Percentiles rank a stretch among this genome's conserved stretches.
Conservation (phyloP, 1,139 yeast species). For the Kurtzmaniella natalensis region DNA sequence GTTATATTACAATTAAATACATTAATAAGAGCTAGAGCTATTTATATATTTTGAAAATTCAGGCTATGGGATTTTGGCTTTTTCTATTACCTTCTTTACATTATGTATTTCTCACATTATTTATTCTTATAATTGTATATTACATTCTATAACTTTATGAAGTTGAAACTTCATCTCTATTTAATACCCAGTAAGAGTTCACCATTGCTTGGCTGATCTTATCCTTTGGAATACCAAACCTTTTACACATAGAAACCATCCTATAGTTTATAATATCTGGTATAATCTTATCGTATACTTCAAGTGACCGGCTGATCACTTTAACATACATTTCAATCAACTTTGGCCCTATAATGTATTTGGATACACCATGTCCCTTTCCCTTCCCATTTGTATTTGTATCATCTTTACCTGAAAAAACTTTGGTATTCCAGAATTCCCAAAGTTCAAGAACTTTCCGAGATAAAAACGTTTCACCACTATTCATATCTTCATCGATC, state of each 20-base stretch:
- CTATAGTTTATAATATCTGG: constrained; percentile 30
- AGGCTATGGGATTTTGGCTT: too few relatives aligned
- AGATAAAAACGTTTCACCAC: constrained; percentile 28
- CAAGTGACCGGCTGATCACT: constrained; percentile 28
- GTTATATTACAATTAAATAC: too few relatives aligned
- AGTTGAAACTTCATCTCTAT: constrained; percentile 10
- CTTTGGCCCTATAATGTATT: constrained; percentile 12
- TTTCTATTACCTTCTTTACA: too few relatives aligned
- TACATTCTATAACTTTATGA: too few relatives aligned
- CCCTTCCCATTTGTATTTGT: not conserved
- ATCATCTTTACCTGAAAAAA: constrained; percentile 13
- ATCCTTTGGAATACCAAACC: constrained; percentile 17
- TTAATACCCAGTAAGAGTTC: constrained; percentile 6
- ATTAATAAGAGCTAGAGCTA: too few relatives aligned
- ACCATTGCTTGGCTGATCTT: not conserved
- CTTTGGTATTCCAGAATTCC: constrained; percentile 19
- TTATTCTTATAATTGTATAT: too few relatives aligned
- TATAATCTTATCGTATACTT: constrained; percentile 26
- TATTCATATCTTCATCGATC: constrained; percentile 23
- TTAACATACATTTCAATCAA: constrained; percentile 15
- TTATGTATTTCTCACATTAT: too few relatives aligned
- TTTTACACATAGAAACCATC: constrained; percentile 23
- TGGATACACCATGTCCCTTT: constrained; percentile 3
- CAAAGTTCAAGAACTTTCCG: constrained; percentile 35
- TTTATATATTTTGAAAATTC: too few relatives aligned